Conservation (phyloP, 2,329 filamentous ascomycete genomes). For the Fusarium bactridioides region DNA sequence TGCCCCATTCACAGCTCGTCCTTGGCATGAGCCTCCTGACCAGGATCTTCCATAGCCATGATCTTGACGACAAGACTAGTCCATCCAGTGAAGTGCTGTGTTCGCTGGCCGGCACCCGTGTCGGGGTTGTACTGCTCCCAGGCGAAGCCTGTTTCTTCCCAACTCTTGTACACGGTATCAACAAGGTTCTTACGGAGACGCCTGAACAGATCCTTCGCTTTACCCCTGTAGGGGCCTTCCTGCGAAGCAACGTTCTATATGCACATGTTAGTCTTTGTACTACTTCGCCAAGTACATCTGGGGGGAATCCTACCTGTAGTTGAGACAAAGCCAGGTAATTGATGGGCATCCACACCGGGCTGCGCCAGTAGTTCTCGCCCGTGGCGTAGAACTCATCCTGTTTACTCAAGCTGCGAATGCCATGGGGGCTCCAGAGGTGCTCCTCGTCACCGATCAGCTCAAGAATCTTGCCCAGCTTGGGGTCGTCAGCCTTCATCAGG, state of each 20-base stretch:
- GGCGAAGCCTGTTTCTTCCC: constrained; percentile 91
- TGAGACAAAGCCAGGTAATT: constrained; percentile 88
- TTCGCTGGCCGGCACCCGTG: constrained; percentile 90
- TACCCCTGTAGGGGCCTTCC: constrained; percentile 72
- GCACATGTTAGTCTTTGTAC: constrained; percentile 42
- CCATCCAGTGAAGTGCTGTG: constrained; percentile 98
- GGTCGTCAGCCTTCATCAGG: constrained; percentile 75
- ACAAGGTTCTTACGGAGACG: constrained; percentile 84
- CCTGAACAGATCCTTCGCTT: constrained; percentile 77
- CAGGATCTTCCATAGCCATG: constrained; percentile 87
- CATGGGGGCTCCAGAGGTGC: constrained; percentile 88
- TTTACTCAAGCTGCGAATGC: constrained; percentile 89
- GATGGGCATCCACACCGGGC: constrained; percentile 94
- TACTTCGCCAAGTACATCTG: not conserved
- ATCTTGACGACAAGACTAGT: constrained; percentile 98
- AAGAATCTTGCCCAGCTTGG: constrained; percentile 76
- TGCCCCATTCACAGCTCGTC: constrained; percentile 57
- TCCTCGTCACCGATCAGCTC: constrained; percentile 81
- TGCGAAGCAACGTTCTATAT: constrained; percentile 67
- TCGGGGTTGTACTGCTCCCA: constrained; percentile 99
- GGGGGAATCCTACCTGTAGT: constrained; percentile 70
- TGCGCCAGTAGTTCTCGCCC: constrained; percentile 96
- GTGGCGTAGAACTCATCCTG: constrained; percentile 85
- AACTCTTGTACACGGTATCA: constrained; percentile 85
- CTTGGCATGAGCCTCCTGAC: constrained; percentile 43